A percentile compares a stretch with the other conserved stretches of the same genome.
phyloP scores from a whole-genome alignment of 345 rosid species.

The Gossypium rotundifolium region DNA sequence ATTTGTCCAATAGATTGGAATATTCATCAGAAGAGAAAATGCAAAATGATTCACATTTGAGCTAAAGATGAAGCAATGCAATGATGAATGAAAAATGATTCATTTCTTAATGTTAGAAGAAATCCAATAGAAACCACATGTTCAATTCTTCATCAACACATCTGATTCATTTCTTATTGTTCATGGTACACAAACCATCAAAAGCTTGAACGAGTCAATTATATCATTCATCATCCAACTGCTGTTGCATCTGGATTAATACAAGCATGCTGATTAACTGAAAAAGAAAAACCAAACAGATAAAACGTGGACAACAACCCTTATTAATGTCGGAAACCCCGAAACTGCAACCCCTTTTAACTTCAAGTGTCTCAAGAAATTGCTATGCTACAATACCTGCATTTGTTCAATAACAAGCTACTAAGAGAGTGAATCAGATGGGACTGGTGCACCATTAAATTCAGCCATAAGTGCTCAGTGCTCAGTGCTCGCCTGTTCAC shows the following conservation, averaged over 20 bases:
- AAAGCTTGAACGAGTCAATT: background rate
- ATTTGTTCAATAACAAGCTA: slow-evolving; percentile 7
- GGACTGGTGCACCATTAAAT: background rate
- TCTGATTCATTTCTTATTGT: too few relatives aligned
- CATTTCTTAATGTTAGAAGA: too few relatives aligned
- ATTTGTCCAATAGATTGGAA: too few relatives aligned
- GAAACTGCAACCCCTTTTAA: slow-evolving; percentile 1
- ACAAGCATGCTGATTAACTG: slow-evolving; percentile 13
- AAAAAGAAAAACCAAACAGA: slow-evolving; percentile 2
- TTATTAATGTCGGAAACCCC: slow-evolving; percentile 20
- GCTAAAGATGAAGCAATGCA: too few relatives aligned
- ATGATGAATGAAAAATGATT: too few relatives aligned
- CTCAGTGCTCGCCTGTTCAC: slow-evolving; percentile 10
- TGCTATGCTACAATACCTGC: slow-evolving; percentile 11
- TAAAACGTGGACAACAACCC: slow-evolving; percentile 5
- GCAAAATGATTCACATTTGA: too few relatives aligned
- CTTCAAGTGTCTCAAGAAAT: slow-evolving; percentile 11
- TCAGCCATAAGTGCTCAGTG: slow-evolving; percentile 3
- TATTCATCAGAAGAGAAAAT: too few relatives aligned
- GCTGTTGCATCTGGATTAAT: slow-evolving; percentile 25
- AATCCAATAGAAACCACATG: too few relatives aligned
- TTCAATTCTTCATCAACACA: too few relatives aligned
- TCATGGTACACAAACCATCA: background rate
- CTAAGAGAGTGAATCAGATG: slow-evolving; percentile 2
- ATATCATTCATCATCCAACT: slow-evolving; percentile 19